Base-by-base conservation (phyloP, 2,329 filamentous ascomycete species). In the Diaporthe sp. region DNA sequence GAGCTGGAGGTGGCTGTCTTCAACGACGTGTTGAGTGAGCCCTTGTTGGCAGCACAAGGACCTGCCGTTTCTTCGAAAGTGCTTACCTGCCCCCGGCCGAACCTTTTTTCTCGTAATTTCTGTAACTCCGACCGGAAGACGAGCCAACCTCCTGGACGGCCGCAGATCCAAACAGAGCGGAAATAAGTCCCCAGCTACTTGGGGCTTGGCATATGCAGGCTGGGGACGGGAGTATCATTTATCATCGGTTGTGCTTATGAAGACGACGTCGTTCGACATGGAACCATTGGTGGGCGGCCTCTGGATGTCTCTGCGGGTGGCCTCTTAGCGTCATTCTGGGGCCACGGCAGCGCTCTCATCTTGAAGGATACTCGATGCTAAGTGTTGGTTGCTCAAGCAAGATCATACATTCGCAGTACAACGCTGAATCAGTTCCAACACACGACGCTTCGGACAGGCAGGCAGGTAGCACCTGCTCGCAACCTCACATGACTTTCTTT, bases 131-230 rank as follows among this genome's bases (percentile, higher is more conserved):
- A 72, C 45, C 69, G 57, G 57, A 54, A 72, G 57, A 72, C 69
- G 69, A 71, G 69, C 42, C 69, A 60, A 2, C 45, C 30, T 17
- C 69, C 42, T 40, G 69, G 69, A 71, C 42, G 57, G 33, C 69
- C 42, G 69, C 69, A 71, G 69, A 61, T 61, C 69, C 17, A 52
- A 61, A 71, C 45, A 61, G 55, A n/a, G n/a, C 35, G 69, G 55
- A 72, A 42, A 72, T 61, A 52, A 40, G 50, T 54, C 57, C 45
- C 69, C 69, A 54, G 38, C 22, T 64, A 64, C 45, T 42, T 54
- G 50, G 22, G 69, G 45, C 69, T 72, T 72, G 69, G 69, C 69
- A 72, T 72, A 72, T 72, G 69, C 69, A 54, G 45, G 69, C 33
- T 54, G 57, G 33, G 69, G 45, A n/a, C 45, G 33, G 35, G 17